Evolutionary conservation across 78 protist genomes (phyloP), one percentile per base, ranked within the genome.

Genomic region (Acrasis kona): DNA sequence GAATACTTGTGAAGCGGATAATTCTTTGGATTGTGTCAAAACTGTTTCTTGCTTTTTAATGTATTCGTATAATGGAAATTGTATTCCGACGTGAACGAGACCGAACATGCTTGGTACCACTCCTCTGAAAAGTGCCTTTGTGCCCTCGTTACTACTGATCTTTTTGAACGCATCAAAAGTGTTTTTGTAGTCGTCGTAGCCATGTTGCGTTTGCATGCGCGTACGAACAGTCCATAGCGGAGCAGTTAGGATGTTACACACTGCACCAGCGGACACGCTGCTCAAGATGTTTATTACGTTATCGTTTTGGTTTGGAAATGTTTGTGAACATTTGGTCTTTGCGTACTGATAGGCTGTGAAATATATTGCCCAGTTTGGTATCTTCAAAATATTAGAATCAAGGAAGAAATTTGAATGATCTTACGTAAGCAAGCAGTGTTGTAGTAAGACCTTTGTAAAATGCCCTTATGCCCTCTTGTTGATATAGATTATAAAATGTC

Each of bases 201-300:
- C 4, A n/a, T 31, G 34, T 7, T 69, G 77, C 67, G 3, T 3
- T 6, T 8, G 7, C 36, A 88, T 58, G 34, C 93, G 50, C 8
- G 93, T 84, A 65, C 78, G 77, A 35, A 84, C 42, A 37, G 82
- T 80, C 93, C 93, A 89, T 31, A 84, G 41, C 27, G 93, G 93
- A 29, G 61, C 72, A 2, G 87, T 84, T 3, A 72, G 42, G 5
- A 74, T 40, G 7, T 81, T 39, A 8, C 74, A 82, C 5, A 50
- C 28, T 35, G 70, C 87, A n/a, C 93, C 93, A 3, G 93, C 89
- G 0, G 35, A 36, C 67, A 84, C 69, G 29, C 88, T 85, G 5
- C 82, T 10, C 2, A 64, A 3, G 41, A 81, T 28, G 32, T 81
- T 82, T 35, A 81, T 10, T 2, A 10, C 19, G 19, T 19, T 50